Base-by-base conservation (phyloP, 116 monocot species). In the Zostera marina region DNA sequence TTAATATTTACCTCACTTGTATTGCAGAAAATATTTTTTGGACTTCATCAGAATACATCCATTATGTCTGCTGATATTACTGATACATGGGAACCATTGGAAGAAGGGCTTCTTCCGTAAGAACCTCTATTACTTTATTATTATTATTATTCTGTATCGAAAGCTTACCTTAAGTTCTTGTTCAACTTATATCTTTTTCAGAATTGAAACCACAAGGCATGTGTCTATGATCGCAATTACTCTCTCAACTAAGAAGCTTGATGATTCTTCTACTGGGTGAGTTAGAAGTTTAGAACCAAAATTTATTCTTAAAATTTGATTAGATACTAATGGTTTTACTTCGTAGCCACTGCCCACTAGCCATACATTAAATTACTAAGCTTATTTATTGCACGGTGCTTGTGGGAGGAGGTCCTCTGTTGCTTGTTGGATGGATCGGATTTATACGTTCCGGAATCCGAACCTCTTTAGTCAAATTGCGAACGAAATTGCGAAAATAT, bases 41-140 rank as follows among this genome's bases (percentile, higher is more conserved):
- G 77, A 46, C 91, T 91, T 58, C 85, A 91, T 57, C 91, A 91
- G 42, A 79, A 51, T 62, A 85, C 79, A 58, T 44, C 64, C 8
- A 76, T 80, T 61, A 75, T 77, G 41, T 91, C 91, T 19, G 76
- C 72, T 53, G 91, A 91, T 58, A 85, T 91, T 66, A 91, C 82
- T 58, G 85, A 91, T 65, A 82, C 75, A 59, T 91, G 91, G 92
- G 92, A 92, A 44, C 92, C 92, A 45, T 72, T 92, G 58, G 92
- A 92, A 62, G 92, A 92, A 78, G 92, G 92, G 56, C 65, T 92
- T 16, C 83, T 92, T 58, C 87, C 87, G 92, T 92, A 83, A 80
- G 79, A 71, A 21, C 16, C 41, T n/a, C 12, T 5, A 5, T 8
- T 14, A 59, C 20, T 59, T 43, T 4, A 12, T 8, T 53, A 19